Base-by-base conservation (phyloP, 441 rosid species). In the Pelargonium fulgidum region DNA sequence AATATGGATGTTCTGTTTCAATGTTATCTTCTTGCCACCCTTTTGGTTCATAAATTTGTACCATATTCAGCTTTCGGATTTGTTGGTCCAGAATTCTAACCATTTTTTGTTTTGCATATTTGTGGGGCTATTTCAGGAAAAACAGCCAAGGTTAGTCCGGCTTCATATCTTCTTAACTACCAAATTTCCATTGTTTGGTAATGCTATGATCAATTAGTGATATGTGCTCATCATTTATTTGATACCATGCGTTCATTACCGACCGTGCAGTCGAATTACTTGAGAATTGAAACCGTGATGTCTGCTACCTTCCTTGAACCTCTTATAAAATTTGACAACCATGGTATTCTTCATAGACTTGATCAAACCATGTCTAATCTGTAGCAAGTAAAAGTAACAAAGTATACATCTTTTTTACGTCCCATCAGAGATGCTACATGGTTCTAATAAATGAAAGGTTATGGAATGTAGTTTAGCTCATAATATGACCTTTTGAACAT, bases 131-230 rank as follows among this genome's bases (percentile, higher is more conserved):
- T 67, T 75, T 77, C 85, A 87, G 87, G 91, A 58, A 85, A 84
- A 72, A 84, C 92, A 75, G 68, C 89, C 26, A 82, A 81, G 82
- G 89, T 85, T 54, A 74, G 81, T 50, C 41, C 41, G 47, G 39
- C 45, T 59, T 61, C 42, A 22, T 13, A 20, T 65, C 10, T 24
- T 12, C 20, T 3, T 19, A 39, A 19, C 66, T 74, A 36, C 36
- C 16, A 0, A 66, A 62, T 41, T 54, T 3, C 8, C 14, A 65
- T 24, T 65, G 56, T 70, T 65, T 4, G 1, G 4, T 36, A 50
- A 59, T 48, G 17, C 24, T 67, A 71, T 75, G 62, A 41, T 52
- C 59, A 39, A 52, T 48, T 66, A 67, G 42, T 29, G 13, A n/a
- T 10, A 48, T 48, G 2, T 48, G 54, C 16, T 48, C n/a, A 12